A percentile compares a stretch with the other conserved stretches of the same genome.
Evolutionary conservation across 2,329 filamentous ascomycete genomes (phyloP).

Genomic region (Diaporthe sp.): DNA sequence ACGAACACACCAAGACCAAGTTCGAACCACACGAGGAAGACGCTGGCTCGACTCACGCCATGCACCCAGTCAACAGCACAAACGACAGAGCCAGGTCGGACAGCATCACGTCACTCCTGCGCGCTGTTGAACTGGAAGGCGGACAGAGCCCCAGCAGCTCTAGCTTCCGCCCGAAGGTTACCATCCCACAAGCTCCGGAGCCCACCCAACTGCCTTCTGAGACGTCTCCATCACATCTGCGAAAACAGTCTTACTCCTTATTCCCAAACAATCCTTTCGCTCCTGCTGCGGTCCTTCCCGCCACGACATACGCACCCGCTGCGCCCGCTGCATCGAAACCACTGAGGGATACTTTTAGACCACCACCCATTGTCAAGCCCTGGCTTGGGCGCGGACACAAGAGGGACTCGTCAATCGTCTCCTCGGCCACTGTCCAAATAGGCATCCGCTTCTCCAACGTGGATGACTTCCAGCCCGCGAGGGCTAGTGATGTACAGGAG

Average conservation of each 20-base stretch:
- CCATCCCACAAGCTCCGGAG: conserved; percentile 45
- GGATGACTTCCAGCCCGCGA: conserved; percentile 59
- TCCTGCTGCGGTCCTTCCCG: conserved; percentile 55
- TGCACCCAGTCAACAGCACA: conserved; percentile 47
- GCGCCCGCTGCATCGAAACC: conserved; percentile 40
- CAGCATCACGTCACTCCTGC: conserved; percentile 31
- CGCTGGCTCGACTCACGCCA: conserved; percentile 46
- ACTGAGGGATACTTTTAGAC: conserved; percentile 51
- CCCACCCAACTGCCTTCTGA: conserved; percentile 47
- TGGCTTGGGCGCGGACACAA: conserved; percentile 60
- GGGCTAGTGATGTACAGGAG: conserved; percentile 38
- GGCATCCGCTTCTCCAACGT: conserved; percentile 75
- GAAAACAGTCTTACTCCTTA: conserved; percentile 55
- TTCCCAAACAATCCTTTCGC: conserved; percentile 52
- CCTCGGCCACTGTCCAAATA: conserved; percentile 78
- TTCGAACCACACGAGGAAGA: conserved; percentile 55
- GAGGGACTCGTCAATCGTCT: conserved; percentile 72
- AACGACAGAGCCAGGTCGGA: conserved; percentile 17
- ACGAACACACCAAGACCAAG: conserved; percentile 58
- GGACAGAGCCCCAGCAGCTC: conserved; percentile 15
- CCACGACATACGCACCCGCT: conserved; percentile 59
- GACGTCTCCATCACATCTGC: conserved; percentile 45
- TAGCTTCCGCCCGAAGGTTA: conserved; percentile 32
- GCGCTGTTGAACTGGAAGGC: conserved; percentile 6
- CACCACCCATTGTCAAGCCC: conserved; percentile 58